Evolutionary conservation across 2,329 filamentous ascomycete genomes (phyloP).

Genomic region (Cladosporium velox): DNA sequence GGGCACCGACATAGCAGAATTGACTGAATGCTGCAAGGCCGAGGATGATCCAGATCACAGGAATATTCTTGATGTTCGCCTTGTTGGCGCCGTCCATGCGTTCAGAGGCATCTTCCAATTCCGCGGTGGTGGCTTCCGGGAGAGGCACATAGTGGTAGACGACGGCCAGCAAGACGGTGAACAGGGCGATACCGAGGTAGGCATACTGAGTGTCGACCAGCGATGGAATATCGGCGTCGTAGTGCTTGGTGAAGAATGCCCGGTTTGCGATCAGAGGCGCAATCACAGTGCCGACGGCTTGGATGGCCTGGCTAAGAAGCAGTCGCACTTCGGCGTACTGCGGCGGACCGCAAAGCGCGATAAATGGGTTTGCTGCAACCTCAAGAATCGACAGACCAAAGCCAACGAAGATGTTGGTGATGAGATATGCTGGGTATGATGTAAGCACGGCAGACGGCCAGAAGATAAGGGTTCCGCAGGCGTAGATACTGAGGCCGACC

Average conservation of each 20-base stretch:
- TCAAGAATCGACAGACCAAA: slow-evolving; percentile 62
- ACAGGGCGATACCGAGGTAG: slow-evolving; percentile 64
- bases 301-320: slow-evolving; percentile 62
- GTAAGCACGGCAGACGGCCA: slow-evolving; percentile 66
- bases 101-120: slow-evolving; percentile 58
- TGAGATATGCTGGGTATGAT: slow-evolving; percentile 60
- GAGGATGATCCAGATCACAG: slow-evolving; percentile 59
- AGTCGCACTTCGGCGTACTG: slow-evolving; percentile 62
- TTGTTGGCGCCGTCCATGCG: slow-evolving; percentile 53
- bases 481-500: slow-evolving; percentile 62
- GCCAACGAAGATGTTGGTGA: slow-evolving; percentile 65
- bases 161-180: slow-evolving; percentile 60
- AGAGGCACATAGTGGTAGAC: slow-evolving; percentile 63
- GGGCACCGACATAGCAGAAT: slow-evolving; percentile 63
- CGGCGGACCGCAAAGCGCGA: slow-evolving; percentile 61
- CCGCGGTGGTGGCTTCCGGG: slow-evolving; percentile 62
- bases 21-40: slow-evolving; percentile 56
- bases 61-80: slow-evolving; percentile 47
- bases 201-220: slow-evolving; percentile 66
- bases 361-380: slow-evolving; percentile 63
- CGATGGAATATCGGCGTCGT: slow-evolving; percentile 46
- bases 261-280: slow-evolving; percentile 62
- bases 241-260: slow-evolving; percentile 55
- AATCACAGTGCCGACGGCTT: slow-evolving; percentile 61
- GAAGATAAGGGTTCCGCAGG: slow-evolving; percentile 62